Percentiles rank a stretch among this genome's conserved stretches.
These are phyloP conservation scores for Claviceps africana DNA, from an alignment of 2,329 filamentous ascomycete genomes.

Conservation along the genomic window DNA sequence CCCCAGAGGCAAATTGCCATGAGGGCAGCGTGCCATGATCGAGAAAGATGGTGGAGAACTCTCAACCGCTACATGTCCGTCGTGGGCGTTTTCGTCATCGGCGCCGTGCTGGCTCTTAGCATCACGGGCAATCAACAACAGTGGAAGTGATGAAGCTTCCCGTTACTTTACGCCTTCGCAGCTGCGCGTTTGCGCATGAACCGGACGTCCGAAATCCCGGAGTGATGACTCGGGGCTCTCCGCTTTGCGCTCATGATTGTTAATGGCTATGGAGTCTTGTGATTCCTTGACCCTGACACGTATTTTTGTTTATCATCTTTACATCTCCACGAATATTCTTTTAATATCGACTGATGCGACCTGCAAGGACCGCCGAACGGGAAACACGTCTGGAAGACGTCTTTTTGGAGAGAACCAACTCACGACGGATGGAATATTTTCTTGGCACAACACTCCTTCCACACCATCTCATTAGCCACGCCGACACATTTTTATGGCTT, in stretches of 20 bases:
- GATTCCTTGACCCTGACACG: background rate
- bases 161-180: background rate
- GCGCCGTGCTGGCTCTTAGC: conserved; percentile 35
- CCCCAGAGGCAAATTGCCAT: conserved; percentile 23
- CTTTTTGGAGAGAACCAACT: background rate
- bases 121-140: conserved; percentile 39
- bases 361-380: background rate
- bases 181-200: background rate
- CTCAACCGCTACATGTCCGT: conserved; percentile 46
- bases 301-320: background rate
- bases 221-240: background rate
- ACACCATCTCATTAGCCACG: background rate
- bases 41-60: conserved; percentile 45
- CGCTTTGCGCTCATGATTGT: background rate
- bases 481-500: background rate
- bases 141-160: conserved; percentile 22
- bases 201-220: background rate
- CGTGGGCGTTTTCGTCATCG: conserved; percentile 39
- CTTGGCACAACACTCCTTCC: background rate
- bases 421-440: background rate
- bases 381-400: background rate
- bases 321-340: background rate
- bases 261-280: background rate
- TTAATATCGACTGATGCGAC: background rate
- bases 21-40: conserved; percentile 34